phyloP scores from a whole-genome alignment of 805 yeast species.

The Ogataea henricii region DNA sequence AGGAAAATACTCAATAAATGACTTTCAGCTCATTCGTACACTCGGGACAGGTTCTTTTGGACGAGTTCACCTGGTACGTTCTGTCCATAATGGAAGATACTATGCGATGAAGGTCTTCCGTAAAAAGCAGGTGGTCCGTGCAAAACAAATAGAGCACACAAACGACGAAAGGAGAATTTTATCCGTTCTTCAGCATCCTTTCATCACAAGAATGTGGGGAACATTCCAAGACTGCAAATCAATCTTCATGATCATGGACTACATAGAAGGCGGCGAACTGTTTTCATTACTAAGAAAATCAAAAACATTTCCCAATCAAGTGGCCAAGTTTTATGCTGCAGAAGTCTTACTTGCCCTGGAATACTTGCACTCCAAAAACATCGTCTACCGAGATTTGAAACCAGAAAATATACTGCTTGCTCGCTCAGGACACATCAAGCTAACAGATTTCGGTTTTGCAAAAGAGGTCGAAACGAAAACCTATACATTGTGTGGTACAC shows the following conservation, averaged over 20 bases:
- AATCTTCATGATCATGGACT: constrained; percentile 65
- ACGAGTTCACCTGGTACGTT: constrained; percentile 57
- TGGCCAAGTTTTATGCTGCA: constrained; percentile 64
- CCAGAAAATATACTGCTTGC: constrained; percentile 62
- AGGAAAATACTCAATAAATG: constrained; percentile 57
- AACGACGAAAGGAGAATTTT: constrained; percentile 64
- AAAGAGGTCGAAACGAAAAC: constrained; percentile 62
- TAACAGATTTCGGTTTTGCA: constrained; percentile 65
- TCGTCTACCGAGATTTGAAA: constrained; percentile 60
- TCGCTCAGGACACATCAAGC: constrained; percentile 59
- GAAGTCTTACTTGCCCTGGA: constrained; percentile 61
- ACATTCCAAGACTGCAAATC: constrained; percentile 60
- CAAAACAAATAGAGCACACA: constrained; percentile 66
- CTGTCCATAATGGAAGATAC: constrained; percentile 59
- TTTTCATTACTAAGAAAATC: constrained; percentile 58
- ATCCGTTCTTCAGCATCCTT: constrained; percentile 59
- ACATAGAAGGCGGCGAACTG: constrained; percentile 64
- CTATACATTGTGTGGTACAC: constrained; percentile 65
- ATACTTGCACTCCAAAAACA: constrained; percentile 58
- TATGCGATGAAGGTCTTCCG: constrained; percentile 62
- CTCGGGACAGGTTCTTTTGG: constrained; percentile 66
- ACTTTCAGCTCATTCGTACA: constrained; percentile 57
- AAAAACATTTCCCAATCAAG: constrained; percentile 62
- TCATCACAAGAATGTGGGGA: constrained; percentile 67
- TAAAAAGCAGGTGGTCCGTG: constrained; percentile 57